Evolutionary conservation across 495 filamentous ascomycete species (phyloP).

Genomic region (Penicillium bialowiezense): DNA sequence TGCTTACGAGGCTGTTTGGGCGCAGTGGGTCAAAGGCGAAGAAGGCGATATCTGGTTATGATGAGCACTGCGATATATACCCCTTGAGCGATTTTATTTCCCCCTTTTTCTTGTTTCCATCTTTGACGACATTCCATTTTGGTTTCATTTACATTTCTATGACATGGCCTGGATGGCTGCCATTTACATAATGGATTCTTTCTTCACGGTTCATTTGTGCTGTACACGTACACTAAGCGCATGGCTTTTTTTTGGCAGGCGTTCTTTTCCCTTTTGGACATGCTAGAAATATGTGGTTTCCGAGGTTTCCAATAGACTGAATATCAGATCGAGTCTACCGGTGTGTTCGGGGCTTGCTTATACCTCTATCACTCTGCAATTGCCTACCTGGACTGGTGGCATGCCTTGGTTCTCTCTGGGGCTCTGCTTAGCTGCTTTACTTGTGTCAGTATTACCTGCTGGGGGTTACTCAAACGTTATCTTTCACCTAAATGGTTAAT

Average conservation of each 20-base stretch:
- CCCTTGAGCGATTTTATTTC: slow-evolving; percentile 28
- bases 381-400: too few relatives aligned
- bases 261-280: not conserved
- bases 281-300: not conserved
- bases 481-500: too few relatives aligned
- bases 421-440: too few relatives aligned
- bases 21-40: slow-evolving; percentile 78
- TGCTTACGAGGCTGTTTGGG: slow-evolving; percentile 87
- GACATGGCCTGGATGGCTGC: not conserved
- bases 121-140: not conserved
- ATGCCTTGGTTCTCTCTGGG: too few relatives aligned
- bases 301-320: not conserved
- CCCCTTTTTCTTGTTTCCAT: not conserved
- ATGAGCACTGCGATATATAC: slow-evolving; percentile 39
- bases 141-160: not conserved
- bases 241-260: not conserved
- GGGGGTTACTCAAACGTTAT: too few relatives aligned
- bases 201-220: not conserved
- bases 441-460: too few relatives aligned
- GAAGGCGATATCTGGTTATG: slow-evolving; percentile 85
- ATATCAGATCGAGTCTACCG: not conserved
- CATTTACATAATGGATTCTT: not conserved
- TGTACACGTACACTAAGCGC: slow-evolving; percentile 4
- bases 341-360: not conserved
- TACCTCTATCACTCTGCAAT: too few relatives aligned